Evolutionary conservation across 306 rosid genomes (phyloP), one percentile per base, ranked within the genome.

Genomic region (Lupinus albus): DNA sequence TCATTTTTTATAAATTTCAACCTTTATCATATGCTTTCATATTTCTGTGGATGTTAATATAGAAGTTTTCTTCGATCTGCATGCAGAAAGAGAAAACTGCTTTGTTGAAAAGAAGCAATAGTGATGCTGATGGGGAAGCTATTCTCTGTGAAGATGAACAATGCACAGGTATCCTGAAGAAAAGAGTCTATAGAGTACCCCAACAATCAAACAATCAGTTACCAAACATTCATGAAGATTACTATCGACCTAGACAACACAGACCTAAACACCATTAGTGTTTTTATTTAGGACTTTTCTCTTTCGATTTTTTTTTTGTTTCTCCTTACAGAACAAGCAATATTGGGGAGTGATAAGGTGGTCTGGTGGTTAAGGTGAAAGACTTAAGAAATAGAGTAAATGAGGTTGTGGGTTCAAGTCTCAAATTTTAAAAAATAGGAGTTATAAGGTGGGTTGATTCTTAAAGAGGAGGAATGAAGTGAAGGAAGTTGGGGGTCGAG

Each of bases 191-290:
- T 82, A 84, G 75, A 78, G 76, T 58, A 53, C 76, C 84, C 74
- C 78, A 78, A 74, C 84, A 82, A 71, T 58, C 91, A 74, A 62
- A 80, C 74, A 66, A 86, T 59, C 76, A 78, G 70, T 80, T 80
- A 59, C 85, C 91, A 74, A 58, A 64, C 74, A 68, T 88, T 82
- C 89, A 88, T 70, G 95, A 85, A 85, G 95, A 88, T 84, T 85
- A 88, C 68, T 85, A 65, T 65, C 87, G 89, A 78, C 91, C 89
- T 86, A 84, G 86, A 74, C 71, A 71, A 4, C 91, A 85, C 70
- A 80, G 71, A 81, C 58, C 87, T 75, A 81, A 68, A 56, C 91
- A 87, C 72, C 83, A 87, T 61, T 87, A 81, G 80, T 36, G 80
- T 36, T 83, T 36, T 45, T 5, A 36, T 44, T 21, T 50, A 39